Conservation (phyloP, 2,329 filamentous ascomycete species). For the Penicillium sp. region DNA sequence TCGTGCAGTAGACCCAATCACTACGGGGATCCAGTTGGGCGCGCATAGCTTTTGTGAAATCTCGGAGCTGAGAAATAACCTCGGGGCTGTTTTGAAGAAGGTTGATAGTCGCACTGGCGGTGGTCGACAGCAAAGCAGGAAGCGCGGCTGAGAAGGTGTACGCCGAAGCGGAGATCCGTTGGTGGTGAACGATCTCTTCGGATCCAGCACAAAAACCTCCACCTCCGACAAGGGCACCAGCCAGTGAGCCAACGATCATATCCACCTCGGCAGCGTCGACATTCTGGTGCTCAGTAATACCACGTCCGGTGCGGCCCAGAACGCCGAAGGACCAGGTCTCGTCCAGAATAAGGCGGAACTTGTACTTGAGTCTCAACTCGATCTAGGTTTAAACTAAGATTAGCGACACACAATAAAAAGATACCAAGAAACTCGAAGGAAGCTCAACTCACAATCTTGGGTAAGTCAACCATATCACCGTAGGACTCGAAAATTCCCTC, state of each 20-base stretch:
- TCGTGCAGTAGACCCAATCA: slow-evolving; percentile 87
- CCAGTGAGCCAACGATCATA: slow-evolving; percentile 93
- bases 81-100: slow-evolving; percentile 86
- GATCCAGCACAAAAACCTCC: slow-evolving; percentile 95
- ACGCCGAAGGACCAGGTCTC: slow-evolving; percentile 98
- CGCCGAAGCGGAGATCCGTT: slow-evolving; percentile 86
- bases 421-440: not conserved
- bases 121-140: slow-evolving; percentile 92
- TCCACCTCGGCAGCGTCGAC: slow-evolving; percentile 91
- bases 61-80: slow-evolving; percentile 73
- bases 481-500: slow-evolving; percentile 91
- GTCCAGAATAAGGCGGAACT: slow-evolving; percentile 95
- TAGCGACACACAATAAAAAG: not conserved
- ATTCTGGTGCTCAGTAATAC: slow-evolving; percentile 93
- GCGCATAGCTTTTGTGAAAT: slow-evolving; percentile 83
- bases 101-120: slow-evolving; percentile 85
- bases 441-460: slow-evolving; percentile 67
- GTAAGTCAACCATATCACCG: slow-evolving; percentile 81
- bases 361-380: slow-evolving; percentile 93
- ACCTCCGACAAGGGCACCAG: slow-evolving; percentile 85
- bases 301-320: slow-evolving; percentile 84
- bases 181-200: slow-evolving; percentile 90
- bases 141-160: slow-evolving; percentile 97
- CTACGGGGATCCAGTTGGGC: slow-evolving; percentile 87
- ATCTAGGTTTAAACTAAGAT: slow-evolving; percentile 56